A percentile compares a stretch with the other conserved stretches of the same genome.
Evolutionary conservation across 179 eudicot species (phyloP).

Genomic region (Drosera spatulata): DNA sequence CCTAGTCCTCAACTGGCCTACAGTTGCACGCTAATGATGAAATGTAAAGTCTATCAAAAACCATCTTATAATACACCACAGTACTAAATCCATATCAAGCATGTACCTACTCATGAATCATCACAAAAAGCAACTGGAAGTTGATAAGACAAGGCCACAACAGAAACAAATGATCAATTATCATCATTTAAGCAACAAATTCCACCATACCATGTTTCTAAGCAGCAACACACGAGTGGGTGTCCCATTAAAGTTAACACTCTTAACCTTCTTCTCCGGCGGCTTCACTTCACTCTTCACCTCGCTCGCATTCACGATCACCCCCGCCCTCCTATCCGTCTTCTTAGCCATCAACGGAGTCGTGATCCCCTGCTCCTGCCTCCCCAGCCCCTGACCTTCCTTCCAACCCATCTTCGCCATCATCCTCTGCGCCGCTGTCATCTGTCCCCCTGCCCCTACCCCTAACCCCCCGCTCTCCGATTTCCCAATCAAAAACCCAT

Average conservation of each 20-base stretch:
- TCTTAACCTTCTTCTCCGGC: conserved; percentile 61
- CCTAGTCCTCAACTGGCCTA: too few relatives aligned
- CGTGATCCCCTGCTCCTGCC: conserved; percentile 90
- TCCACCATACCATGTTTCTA: conserved; percentile 58
- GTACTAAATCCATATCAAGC: too few relatives aligned
- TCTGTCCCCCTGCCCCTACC: conserved; percentile 88
- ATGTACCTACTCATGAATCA: too few relatives aligned
- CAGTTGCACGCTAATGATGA: too few relatives aligned
- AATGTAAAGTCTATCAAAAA: too few relatives aligned
- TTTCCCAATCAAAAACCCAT: conserved; percentile 69
- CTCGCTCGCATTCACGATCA: conserved; percentile 75
- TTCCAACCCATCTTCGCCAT: conserved; percentile 99
- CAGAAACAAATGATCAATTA: too few relatives aligned
- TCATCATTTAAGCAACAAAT: background rate
- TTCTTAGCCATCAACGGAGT: conserved; percentile 84
- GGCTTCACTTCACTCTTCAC: background rate
- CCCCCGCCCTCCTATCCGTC: conserved; percentile 86
- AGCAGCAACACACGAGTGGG: conserved; percentile 84
- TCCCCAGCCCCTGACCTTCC: conserved; percentile 87
- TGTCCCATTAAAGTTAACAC: conserved; percentile 54
- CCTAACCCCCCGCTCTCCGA: conserved; percentile 86
- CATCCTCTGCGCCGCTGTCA: conserved; percentile 96
- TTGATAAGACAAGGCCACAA: too few relatives aligned
- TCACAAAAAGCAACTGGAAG: too few relatives aligned
- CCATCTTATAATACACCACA: too few relatives aligned